phyloP scores from a whole-genome alignment of 2,329 filamentous ascomycete genomes.

The Neonectria coccinea region DNA sequence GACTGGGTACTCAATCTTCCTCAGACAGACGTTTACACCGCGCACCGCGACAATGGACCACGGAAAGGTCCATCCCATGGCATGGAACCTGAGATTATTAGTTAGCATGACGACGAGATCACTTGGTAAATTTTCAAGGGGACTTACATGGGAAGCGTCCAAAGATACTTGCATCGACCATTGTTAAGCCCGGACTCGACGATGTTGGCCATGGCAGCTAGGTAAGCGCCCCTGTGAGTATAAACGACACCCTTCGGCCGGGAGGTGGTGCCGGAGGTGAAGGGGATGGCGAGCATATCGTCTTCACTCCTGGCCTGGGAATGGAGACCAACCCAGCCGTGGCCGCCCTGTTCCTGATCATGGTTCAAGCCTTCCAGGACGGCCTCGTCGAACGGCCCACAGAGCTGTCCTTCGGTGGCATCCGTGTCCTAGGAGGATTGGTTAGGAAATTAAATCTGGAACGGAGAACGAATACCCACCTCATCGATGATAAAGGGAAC shows the following conservation, averaged over 20 bases:
- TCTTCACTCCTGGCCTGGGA: slow-evolving; percentile 81
- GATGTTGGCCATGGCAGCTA: slow-evolving; percentile 86
- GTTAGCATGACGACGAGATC: slow-evolving; percentile 9
- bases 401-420: slow-evolving; percentile 76
- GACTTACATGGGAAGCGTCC: slow-evolving; percentile 92
- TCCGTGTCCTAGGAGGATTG: slow-evolving; percentile 76
- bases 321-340: slow-evolving; percentile 83
- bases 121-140: slow-evolving; percentile 30
- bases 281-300: slow-evolving; percentile 85
- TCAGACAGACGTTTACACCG: slow-evolving; percentile 93
- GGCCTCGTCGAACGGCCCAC: slow-evolving; percentile 85
- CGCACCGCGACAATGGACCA: slow-evolving; percentile 94
- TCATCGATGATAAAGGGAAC: slow-evolving; percentile 81
- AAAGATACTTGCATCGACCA: slow-evolving; percentile 83
- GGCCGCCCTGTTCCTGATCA: slow-evolving; percentile 73
- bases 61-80: slow-evolving; percentile 85
- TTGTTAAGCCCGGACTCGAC: slow-evolving; percentile 88
- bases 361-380: slow-evolving; percentile 82
- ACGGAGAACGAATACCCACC: slow-evolving; percentile 48
- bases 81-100: slow-evolving; percentile 66
- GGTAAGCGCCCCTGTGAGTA: slow-evolving; percentile 87
- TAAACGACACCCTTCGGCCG: slow-evolving; percentile 93
- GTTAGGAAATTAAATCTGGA: slow-evolving; percentile 27
- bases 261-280: slow-evolving; percentile 94
- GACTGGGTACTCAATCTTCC: slow-evolving; percentile 93